Conservation (phyloP, 257 asterid species). For the Perilla frutescens region DNA sequence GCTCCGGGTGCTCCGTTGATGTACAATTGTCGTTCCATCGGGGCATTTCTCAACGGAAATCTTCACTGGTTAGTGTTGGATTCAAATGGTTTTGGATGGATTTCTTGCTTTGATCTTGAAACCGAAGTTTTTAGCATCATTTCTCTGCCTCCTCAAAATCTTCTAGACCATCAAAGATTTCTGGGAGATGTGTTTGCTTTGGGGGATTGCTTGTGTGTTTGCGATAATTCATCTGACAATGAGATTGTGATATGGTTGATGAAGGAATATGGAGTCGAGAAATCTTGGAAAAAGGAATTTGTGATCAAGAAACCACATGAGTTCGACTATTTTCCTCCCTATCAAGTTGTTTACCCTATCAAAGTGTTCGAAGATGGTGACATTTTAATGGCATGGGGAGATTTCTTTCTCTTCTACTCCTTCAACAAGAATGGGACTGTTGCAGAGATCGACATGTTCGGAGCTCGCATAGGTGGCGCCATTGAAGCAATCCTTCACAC, state of each 20-base stretch:
- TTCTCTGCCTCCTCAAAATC: slow-evolving; percentile 2
- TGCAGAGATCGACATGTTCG: background rate
- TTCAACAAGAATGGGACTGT: slow-evolving; percentile 27
- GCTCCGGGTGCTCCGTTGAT: background rate
- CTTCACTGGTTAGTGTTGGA: slow-evolving; percentile 53
- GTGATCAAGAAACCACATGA: slow-evolving; percentile 30
- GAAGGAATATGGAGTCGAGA: slow-evolving; percentile 51
- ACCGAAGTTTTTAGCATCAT: background rate
- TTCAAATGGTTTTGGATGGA: background rate
- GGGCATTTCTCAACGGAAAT: slow-evolving; percentile 41
- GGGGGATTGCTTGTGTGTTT: slow-evolving; percentile 32
- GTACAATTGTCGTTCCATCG: slow-evolving; percentile 19
- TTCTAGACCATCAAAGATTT: background rate
- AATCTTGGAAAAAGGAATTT: slow-evolving; percentile 44
- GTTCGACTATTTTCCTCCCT: background rate
- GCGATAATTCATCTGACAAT: slow-evolving; percentile 33
- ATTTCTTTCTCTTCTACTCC: slow-evolving; percentile 39
- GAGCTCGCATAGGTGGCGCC: too few relatives aligned
- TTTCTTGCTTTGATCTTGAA: slow-evolving; percentile 50
- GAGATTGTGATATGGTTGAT: slow-evolving; percentile 52
- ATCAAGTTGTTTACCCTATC: slow-evolving; percentile 32
- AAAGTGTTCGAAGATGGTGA: slow-evolving; percentile 51
- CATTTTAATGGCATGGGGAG: slow-evolving; percentile 45
- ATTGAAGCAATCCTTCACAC: slow-evolving; percentile 27
- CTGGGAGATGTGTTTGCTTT: slow-evolving; percentile 28